Conservation (phyloP, 2,329 filamentous ascomycete genomes). For the Ceratocystis alfenasii region DNA sequence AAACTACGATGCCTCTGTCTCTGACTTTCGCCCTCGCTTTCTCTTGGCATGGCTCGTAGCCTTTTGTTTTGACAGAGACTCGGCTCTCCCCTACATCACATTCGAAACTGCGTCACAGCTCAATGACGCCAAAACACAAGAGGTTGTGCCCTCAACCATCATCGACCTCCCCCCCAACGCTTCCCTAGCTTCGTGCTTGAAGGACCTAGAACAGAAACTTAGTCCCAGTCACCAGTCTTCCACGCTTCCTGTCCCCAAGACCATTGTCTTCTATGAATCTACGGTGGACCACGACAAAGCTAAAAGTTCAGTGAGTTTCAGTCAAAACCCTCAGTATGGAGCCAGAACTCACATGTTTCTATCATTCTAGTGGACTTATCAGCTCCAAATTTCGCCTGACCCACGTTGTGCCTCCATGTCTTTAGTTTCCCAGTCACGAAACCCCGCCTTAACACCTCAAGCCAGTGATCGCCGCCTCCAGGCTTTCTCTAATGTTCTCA, state of each 20-base stretch:
- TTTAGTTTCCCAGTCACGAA: conserved; percentile 24
- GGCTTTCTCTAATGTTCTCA: conserved; percentile 24
- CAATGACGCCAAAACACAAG: neutral
- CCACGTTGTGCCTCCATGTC: conserved; percentile 21
- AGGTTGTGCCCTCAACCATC: conserved; percentile 17
- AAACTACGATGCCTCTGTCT: conserved; percentile 5
- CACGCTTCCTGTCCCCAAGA: neutral
- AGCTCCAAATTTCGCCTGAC: conserved; percentile 18
- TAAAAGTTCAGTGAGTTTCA: conserved; percentile 16
- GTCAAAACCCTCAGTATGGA: neutral
- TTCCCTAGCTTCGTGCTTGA: conserved; percentile 6
- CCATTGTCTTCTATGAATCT: conserved; percentile 19
- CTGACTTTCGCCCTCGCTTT: conserved; percentile 23
- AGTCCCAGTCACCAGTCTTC: neutral
- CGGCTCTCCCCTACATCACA: conserved; percentile 20
- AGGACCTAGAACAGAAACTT: neutral
- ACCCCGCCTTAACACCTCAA: conserved; percentile 22
- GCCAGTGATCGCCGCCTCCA: conserved; percentile 23
- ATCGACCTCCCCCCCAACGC: conserved; percentile 17
- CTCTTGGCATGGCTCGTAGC: conserved; percentile 25
- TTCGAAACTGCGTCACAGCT: conserved; percentile 22
- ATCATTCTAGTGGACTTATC: conserved; percentile 24
- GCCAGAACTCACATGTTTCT: neutral
- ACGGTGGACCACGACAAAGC: conserved; percentile 13
- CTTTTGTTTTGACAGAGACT: conserved; percentile 25